These are phyloP conservation scores for Corniculantispora saksenae DNA, from an alignment of 2,329 filamentous ascomycete genomes.

Conservation along the genomic window DNA sequence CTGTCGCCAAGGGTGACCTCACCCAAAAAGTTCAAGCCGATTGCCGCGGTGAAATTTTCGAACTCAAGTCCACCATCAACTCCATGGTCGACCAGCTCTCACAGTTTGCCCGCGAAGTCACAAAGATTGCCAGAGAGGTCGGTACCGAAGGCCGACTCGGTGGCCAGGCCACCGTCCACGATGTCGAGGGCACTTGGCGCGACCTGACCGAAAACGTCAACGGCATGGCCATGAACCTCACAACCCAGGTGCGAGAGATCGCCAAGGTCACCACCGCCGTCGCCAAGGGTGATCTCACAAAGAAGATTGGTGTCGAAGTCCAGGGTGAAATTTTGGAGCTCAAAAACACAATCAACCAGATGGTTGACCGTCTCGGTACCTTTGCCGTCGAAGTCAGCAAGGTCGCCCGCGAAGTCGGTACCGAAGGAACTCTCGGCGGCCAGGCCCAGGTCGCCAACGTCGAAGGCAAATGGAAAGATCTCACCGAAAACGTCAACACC, in stretches of 20 bases:
- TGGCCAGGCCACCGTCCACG: conserved; percentile 79
- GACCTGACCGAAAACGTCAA: conserved; percentile 96
- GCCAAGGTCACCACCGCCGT: conserved; percentile 95
- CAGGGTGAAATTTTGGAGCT: conserved; percentile 92
- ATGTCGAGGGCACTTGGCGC: conserved; percentile 90
- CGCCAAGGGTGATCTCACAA: conserved; percentile 87
- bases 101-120: conserved; percentile 82
- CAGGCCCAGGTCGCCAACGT: conserved; percentile 94
- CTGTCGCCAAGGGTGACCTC: conserved; percentile 78
- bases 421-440: conserved; percentile 89
- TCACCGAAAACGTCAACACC: conserved; percentile 86
- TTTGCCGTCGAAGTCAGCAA: conserved; percentile 97
- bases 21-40: conserved; percentile 83
- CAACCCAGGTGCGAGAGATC: conserved; percentile 96
- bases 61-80: conserved; percentile 83
- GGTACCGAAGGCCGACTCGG: conserved; percentile 82
- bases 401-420: conserved; percentile 92
- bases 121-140: conserved; percentile 78
- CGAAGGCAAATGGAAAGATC: conserved; percentile 96
- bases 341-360: conserved; percentile 97
- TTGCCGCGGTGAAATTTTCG: conserved; percentile 77
- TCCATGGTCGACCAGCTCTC: conserved; percentile 86
- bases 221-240: conserved; percentile 97
- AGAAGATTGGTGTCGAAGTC: conserved; percentile 93
- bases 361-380: conserved; percentile 95